Evolutionary conservation across 345 rosid genomes (phyloP).

Genomic region (Eucalyptus regnans): DNA sequence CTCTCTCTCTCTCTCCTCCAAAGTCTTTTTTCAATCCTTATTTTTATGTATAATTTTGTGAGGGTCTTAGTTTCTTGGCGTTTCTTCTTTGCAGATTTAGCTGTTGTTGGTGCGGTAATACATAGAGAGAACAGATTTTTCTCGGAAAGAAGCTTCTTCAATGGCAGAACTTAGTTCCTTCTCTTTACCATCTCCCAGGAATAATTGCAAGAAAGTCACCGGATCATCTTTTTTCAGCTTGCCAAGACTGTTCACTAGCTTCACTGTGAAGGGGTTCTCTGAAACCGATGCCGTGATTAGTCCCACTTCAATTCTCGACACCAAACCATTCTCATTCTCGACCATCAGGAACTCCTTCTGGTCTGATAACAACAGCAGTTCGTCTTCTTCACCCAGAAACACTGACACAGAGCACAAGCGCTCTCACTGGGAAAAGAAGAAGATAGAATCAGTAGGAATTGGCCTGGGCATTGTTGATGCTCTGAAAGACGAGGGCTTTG

Average conservation of each 20-base stretch:
- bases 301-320: constrained; percentile 84
- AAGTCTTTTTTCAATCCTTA: not conserved
- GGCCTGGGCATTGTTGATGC: constrained; percentile 71
- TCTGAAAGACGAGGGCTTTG: constrained; percentile 26
- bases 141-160: constrained; percentile 10
- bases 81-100: constrained; percentile 1
- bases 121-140: not conserved
- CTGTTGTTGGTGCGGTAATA: not conserved
- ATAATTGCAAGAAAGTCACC: constrained; percentile 24
- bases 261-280: constrained; percentile 10
- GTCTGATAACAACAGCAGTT: constrained; percentile 18
- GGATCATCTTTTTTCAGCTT: constrained; percentile 18
- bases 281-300: constrained; percentile 50
- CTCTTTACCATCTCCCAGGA: constrained; percentile 5
- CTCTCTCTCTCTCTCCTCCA: not conserved
- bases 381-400: constrained; percentile 4
- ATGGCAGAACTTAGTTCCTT: constrained; percentile 39
- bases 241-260: constrained; percentile 58
- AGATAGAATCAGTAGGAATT: constrained; percentile 14
- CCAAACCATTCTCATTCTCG: constrained; percentile 57
- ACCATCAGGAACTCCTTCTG: constrained; percentile 56
- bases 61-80: not conserved
- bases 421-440: constrained; percentile 10
- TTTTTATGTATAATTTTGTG: not conserved
- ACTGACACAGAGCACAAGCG: not conserved